Evolutionary conservation across 441 rosid species (phyloP).

Genomic region (Omphalea diandra): DNA sequence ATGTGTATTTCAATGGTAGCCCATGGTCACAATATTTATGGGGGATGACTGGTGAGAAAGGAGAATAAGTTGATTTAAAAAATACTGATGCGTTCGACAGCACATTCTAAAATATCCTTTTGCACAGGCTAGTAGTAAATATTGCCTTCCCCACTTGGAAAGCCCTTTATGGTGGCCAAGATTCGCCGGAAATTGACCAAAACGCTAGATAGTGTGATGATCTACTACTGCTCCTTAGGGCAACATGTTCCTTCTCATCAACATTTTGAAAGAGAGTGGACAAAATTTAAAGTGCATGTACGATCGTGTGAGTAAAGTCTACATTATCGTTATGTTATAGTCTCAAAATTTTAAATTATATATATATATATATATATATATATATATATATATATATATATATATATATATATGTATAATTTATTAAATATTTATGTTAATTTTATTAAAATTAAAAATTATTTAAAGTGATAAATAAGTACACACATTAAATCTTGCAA

Average conservation of each 20-base stretch:
- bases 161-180: constrained; percentile 33
- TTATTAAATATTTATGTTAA: too few species aligned
- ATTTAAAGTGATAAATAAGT: too few species aligned
- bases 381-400: too few species aligned
- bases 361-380: too few species aligned
- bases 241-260: constrained; percentile 24
- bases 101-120: constrained; percentile 90
- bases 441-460: too few species aligned
- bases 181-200: constrained; percentile 48
- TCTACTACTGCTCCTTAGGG: constrained; percentile 22
- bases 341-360: too few species aligned
- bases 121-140: constrained; percentile 29
- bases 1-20: constrained; percentile 42
- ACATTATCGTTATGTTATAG: too few species aligned
- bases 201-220: constrained; percentile 25
- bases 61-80: constrained; percentile 36
- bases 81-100: constrained; percentile 50
- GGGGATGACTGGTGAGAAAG: constrained; percentile 24
- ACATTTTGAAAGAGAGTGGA: constrained; percentile 21
- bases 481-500: too few species aligned
- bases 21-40: constrained; percentile 46
- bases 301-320: too few species aligned
- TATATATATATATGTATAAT: too few species aligned
- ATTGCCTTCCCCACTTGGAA: constrained; percentile 68
- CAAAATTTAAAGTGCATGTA: constrained; percentile 35